phyloP scores from a whole-genome alignment of 441 rosid species.

The Gossypium aridum region DNA sequence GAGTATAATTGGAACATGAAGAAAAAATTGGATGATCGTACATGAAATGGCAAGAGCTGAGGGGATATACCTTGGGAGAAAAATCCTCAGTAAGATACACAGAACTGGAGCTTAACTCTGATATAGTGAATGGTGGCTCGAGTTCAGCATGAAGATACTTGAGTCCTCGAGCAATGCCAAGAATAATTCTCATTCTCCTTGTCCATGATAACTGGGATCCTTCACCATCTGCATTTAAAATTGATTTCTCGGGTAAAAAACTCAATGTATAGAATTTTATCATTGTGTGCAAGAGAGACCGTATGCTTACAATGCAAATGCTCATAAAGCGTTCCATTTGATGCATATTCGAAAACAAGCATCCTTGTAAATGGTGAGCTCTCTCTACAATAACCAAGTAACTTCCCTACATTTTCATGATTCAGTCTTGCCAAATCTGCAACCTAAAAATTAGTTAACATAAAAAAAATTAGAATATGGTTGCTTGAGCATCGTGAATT shows the following conservation, averaged over 20 bases:
- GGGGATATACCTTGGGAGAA: constrained; percentile 73
- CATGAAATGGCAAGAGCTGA: neutral
- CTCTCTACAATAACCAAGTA: constrained; percentile 86
- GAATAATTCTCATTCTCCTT: constrained; percentile 78
- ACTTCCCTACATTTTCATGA: constrained; percentile 72
- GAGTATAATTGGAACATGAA: too few species aligned
- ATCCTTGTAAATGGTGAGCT: constrained; percentile 80
- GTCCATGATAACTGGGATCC: constrained; percentile 84
- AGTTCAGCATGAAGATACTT: constrained; percentile 86
- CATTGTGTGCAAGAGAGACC: neutral
- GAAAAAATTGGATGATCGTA: neutral
- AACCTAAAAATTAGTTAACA: constrained; percentile 45
- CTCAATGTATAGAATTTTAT: constrained; percentile 6
- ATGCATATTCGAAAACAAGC: constrained; percentile 92
- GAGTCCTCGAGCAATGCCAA: constrained; percentile 91
- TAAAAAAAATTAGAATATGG: constrained; percentile 4
- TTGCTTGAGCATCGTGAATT: neutral
- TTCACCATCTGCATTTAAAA: constrained; percentile 65
- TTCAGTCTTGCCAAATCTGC: constrained; percentile 91
- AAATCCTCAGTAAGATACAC: constrained; percentile 96
- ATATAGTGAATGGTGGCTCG: constrained; percentile 85
- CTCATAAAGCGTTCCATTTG: constrained; percentile 91
- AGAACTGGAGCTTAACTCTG: constrained; percentile 81
- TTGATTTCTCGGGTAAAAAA: constrained; percentile 16
- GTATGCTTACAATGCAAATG: constrained; percentile 85